Conservation (phyloP, 495 filamentous ascomycete species). For the Penicillium soppii region DNA sequence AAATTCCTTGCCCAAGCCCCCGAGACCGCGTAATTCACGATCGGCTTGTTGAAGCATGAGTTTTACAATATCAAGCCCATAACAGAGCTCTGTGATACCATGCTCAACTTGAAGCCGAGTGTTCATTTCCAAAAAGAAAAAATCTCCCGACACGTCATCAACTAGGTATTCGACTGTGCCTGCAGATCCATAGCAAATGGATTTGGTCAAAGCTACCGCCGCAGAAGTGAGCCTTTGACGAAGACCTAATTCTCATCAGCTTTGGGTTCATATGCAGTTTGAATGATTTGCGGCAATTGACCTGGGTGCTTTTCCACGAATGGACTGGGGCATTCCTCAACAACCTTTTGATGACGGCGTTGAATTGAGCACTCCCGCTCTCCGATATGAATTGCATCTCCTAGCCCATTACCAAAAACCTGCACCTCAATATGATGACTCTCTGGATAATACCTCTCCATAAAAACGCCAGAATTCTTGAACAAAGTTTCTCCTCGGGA, state of each 20-base stretch:
- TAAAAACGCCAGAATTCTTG: constrained; percentile 47
- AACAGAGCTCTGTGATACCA: constrained; percentile 61
- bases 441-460: constrained; percentile 43
- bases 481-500: constrained; percentile 41
- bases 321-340: constrained; percentile 52
- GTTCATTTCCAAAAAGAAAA: constrained; percentile 72
- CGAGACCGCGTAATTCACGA: constrained; percentile 26
- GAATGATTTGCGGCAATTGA: background rate
- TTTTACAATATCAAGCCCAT: constrained; percentile 58
- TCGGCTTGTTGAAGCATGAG: constrained; percentile 56
- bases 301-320: constrained; percentile 40
- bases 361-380: constrained; percentile 50
- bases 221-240: constrained; percentile 49
- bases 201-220: constrained; percentile 50
- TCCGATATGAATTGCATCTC: constrained; percentile 40
- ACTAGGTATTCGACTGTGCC: constrained; percentile 67
- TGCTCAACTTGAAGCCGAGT: constrained; percentile 68
- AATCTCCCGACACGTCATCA: constrained; percentile 54
- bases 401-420: constrained; percentile 44
- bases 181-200: constrained; percentile 56
- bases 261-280: background rate
- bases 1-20: constrained; percentile 36
- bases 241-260: constrained; percentile 28
- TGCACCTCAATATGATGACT: constrained; percentile 50
- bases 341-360: constrained; percentile 56